phyloP scores from a whole-genome alignment of 208 protist species.

The Acanthamoeba castellanii region DNA sequence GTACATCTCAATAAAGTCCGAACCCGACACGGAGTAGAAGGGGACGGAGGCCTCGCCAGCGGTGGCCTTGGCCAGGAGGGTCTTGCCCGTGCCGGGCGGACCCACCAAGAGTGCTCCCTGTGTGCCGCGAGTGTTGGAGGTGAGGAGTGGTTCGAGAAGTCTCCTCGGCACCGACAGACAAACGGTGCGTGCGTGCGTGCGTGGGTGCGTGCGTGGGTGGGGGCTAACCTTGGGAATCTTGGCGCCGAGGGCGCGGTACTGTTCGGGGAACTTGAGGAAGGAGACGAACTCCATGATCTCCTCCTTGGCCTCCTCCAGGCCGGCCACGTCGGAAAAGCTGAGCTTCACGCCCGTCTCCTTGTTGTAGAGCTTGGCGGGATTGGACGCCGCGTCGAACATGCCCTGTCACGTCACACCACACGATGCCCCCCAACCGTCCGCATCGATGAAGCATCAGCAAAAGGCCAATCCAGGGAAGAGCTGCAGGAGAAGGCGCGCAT shows the following conservation, averaged over 20 bases:
- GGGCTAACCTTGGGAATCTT: constrained; percentile 96
- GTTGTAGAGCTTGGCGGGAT: constrained; percentile 24
- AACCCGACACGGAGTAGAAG: constrained; percentile 88
- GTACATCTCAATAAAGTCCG: constrained; percentile 91
- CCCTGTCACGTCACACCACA: too few relatives aligned
- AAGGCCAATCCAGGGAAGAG: not conserved
- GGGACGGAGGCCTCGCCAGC: constrained; percentile 94
- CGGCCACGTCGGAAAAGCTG: constrained; percentile 95
- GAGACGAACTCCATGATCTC: constrained; percentile 99
- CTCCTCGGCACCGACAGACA: too few relatives aligned
- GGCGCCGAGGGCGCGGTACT: constrained; percentile 96
- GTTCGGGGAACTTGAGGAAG: constrained; percentile 97
- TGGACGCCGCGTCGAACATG: not conserved
- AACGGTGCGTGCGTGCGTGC: too few relatives aligned
- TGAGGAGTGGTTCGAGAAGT: too few relatives aligned
- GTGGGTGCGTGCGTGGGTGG: too few relatives aligned
- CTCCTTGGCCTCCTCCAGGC: constrained; percentile 97
- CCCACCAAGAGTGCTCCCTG: constrained; percentile 95
- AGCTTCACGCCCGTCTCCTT: constrained; percentile 83
- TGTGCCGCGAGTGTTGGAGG: too few relatives aligned
- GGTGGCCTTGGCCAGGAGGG: constrained; percentile 97
- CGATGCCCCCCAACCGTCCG: too few relatives aligned
- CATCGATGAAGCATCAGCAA: too few relatives aligned
- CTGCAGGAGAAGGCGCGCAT: not conserved
- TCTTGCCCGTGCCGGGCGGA: constrained; percentile 98